Conservation (phyloP, 352 stramenopile species). For the Globisporangium nodosum region DNA sequence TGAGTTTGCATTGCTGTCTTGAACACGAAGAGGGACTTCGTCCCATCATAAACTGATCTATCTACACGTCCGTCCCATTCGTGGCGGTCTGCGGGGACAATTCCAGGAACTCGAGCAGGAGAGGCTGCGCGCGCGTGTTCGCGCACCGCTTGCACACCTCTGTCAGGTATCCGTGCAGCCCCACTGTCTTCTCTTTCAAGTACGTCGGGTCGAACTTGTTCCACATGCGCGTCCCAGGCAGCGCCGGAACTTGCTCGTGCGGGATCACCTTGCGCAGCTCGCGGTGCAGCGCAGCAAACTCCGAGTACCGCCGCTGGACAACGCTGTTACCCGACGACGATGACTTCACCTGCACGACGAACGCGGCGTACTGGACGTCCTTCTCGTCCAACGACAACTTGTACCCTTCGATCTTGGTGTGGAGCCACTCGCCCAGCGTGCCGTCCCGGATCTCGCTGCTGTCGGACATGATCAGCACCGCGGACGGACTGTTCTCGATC, state of each 20-base stretch:
- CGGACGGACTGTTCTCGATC: slow-evolving; percentile 74
- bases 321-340: slow-evolving; percentile 53
- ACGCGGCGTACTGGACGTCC: slow-evolving; percentile 65
- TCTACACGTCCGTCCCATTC: slow-evolving; percentile 10
- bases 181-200: slow-evolving; percentile 73
- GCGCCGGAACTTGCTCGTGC: slow-evolving; percentile 63
- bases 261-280: slow-evolving; percentile 73
- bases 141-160: slow-evolving; percentile 71
- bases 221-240: slow-evolving; percentile 76
- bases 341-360: slow-evolving; percentile 75
- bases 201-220: slow-evolving; percentile 82
- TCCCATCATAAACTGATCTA: not conserved
- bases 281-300: slow-evolving; percentile 72
- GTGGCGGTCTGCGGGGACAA: slow-evolving; percentile 19
- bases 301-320: slow-evolving; percentile 76
- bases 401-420: slow-evolving; percentile 79
- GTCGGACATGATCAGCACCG: slow-evolving; percentile 66
- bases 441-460: slow-evolving; percentile 12
- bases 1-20: not conserved
- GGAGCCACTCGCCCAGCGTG: slow-evolving; percentile 46
- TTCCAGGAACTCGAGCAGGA: slow-evolving; percentile 66
- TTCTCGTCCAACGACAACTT: slow-evolving; percentile 66
- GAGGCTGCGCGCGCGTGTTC: slow-evolving; percentile 55
- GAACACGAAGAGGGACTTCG: not conserved
- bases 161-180: slow-evolving; percentile 62